These are phyloP conservation scores for Paramecium bursaria DNA, from an alignment of 73 alveolate species.

Conservation along the genomic window DNA sequence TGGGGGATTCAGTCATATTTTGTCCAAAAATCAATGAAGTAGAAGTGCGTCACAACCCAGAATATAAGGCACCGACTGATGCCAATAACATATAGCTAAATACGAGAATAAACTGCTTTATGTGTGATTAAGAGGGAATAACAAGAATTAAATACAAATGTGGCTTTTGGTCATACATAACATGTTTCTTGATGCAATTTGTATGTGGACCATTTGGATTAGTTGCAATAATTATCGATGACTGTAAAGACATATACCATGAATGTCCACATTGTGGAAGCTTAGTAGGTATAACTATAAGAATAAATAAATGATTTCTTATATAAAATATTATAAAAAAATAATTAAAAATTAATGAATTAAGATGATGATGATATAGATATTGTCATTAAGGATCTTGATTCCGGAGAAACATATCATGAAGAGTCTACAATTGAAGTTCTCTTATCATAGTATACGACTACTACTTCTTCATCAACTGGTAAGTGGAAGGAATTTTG, in stretches of 20 bases:
- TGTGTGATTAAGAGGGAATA: too few species aligned
- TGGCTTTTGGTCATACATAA: neutral
- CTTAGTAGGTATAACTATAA: neutral
- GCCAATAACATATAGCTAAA: too few species aligned
- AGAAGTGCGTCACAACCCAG: too few species aligned
- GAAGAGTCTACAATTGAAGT: neutral
- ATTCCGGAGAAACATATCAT: neutral
- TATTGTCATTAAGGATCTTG: neutral
- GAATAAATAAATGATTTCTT: too few species aligned
- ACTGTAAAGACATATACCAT: neutral
- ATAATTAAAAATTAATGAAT: neutral
- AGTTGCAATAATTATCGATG: neutral
- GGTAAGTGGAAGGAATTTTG: constrained; percentile 54
- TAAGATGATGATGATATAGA: neutral
- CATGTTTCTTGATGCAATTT: neutral
- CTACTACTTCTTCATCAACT: neutral
- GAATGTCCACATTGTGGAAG: neutral
- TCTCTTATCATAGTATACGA: neutral
- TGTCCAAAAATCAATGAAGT: too few species aligned
- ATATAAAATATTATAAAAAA: neutral
- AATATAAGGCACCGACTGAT: too few species aligned
- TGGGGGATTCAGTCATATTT: too few species aligned
- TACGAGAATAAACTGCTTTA: too few species aligned
- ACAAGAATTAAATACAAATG: too few species aligned
- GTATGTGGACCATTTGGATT: neutral